Conservation (phyloP, 2,329 filamentous ascomycete genomes). For the Aspergillus ochraceus region DNA sequence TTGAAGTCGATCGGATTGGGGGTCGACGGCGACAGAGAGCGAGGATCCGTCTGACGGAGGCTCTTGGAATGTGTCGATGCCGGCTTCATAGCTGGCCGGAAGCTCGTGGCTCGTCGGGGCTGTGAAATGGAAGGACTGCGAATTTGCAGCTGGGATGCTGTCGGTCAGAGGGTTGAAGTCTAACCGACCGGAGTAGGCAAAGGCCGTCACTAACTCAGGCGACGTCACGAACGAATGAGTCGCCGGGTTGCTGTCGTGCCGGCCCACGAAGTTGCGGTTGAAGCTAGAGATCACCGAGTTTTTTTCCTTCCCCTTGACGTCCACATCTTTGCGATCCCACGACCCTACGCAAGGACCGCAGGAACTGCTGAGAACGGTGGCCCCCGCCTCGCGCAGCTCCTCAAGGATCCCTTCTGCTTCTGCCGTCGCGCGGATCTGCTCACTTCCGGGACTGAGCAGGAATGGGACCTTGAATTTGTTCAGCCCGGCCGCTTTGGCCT, state of each 20-base stretch:
- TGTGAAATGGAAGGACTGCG: constrained; percentile 90
- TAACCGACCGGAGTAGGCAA: constrained; percentile 78
- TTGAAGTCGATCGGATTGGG: constrained; percentile 90
- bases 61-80: constrained; percentile 92
- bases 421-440: constrained; percentile 94
- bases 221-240: constrained; percentile 93
- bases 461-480: constrained; percentile 86
- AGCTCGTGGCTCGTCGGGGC: constrained; percentile 79
- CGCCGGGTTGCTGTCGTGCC: constrained; percentile 93
- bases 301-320: constrained; percentile 84
- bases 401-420: constrained; percentile 91
- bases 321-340: constrained; percentile 90
- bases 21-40: constrained; percentile 79
- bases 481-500: constrained; percentile 81
- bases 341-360: constrained; percentile 92
- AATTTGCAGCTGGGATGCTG: constrained; percentile 87
- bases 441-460: constrained; percentile 92
- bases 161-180: constrained; percentile 96
- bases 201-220: constrained; percentile 82
- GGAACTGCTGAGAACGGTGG: constrained; percentile 79
- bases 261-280: constrained; percentile 99
- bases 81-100: constrained; percentile 84
- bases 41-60: constrained; percentile 75
- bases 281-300: constrained; percentile 93
- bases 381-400: constrained; percentile 79